A percentile compares a stretch with the other conserved stretches of the same genome.
phyloP scores from a whole-genome alignment of 805 yeast genomes.

The Candida silvatica region DNA sequence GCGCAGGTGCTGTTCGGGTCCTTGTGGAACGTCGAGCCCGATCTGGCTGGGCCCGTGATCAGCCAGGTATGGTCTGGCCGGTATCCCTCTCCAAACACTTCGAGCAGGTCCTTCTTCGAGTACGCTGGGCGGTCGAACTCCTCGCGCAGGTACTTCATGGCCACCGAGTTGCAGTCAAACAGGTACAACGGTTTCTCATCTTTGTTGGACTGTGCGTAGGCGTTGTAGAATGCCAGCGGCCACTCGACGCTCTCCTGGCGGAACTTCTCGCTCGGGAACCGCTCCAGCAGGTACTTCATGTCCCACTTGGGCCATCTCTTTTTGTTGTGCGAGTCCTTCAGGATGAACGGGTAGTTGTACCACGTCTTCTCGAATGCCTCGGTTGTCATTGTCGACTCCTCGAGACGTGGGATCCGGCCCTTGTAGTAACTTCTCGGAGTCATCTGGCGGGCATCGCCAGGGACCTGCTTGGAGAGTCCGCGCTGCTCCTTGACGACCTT shows the following conservation, averaged over 20 bases:
- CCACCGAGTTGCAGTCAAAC: conserved; percentile 73
- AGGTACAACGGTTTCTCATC: conserved; percentile 85
- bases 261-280: conserved; percentile 57
- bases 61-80: conserved; percentile 94
- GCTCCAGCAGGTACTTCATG: conserved; percentile 33
- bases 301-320: conserved; percentile 63
- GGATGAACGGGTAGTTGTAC: conserved; percentile 51
- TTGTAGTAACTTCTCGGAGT: conserved; percentile 9
- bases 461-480: conserved; percentile 6
- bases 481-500: conserved; percentile 41
- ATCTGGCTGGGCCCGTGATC: conserved; percentile 71
- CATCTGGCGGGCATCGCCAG: conserved; percentile 5
- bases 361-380: conserved; percentile 35
- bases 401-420: conserved; percentile 43
- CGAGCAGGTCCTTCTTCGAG: conserved; percentile 47
- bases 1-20: conserved; percentile 90
- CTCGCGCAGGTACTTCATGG: conserved; percentile 42
- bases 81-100: conserved; percentile 27
- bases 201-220: conserved; percentile 49
- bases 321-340: conserved; percentile 12
- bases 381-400: conserved; percentile 32
- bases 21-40: conserved; percentile 88
- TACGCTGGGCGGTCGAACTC: conserved; percentile 47
- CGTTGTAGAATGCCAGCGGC: conserved; percentile 53
- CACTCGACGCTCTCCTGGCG: conserved; percentile 84